Conservation (phyloP, 1,284 basidiomycete genomes). For the Ustilago xerochloae region DNA sequence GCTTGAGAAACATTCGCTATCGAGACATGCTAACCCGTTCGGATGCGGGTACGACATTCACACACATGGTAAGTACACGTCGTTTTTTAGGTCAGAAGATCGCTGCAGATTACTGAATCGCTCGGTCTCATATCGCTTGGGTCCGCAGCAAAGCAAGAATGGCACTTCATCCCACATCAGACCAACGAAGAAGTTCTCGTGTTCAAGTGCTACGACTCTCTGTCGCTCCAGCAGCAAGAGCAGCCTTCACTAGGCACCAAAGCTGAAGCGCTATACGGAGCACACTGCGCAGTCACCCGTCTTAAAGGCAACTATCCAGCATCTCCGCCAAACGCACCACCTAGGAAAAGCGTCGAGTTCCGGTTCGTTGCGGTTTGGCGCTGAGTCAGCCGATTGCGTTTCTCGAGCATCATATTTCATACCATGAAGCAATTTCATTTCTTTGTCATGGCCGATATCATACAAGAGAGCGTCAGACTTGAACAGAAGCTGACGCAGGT, state of each 20-base stretch:
- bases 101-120: not conserved
- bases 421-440: not conserved
- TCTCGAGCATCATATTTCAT: not conserved
- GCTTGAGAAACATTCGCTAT: conserved; percentile 4
- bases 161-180: conserved; percentile 34
- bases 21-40: conserved; percentile 24
- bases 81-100: not conserved
- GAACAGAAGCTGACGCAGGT: not conserved
- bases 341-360: conserved; percentile 34
- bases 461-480: not conserved
- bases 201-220: conserved; percentile 40
- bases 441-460: too few relatives aligned
- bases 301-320: conserved; percentile 15
- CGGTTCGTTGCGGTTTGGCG: conserved; percentile 42
- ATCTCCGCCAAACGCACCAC: conserved; percentile 18
- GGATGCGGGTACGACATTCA: conserved; percentile 37
- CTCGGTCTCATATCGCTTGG: not conserved
- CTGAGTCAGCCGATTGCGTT: not conserved
- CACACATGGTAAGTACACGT: conserved; percentile 5
- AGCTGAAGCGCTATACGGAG: conserved; percentile 29
- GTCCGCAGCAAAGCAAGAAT: conserved; percentile 9
- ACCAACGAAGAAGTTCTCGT: conserved; percentile 33
- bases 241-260: not conserved
- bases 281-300: conserved; percentile 26
- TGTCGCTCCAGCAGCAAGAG: conserved; percentile 20